Evolutionary conservation across 208 protist genomes (phyloP), one percentile per base, ranked within the genome.

Genomic region (Trypanosoma brucei): DNA sequence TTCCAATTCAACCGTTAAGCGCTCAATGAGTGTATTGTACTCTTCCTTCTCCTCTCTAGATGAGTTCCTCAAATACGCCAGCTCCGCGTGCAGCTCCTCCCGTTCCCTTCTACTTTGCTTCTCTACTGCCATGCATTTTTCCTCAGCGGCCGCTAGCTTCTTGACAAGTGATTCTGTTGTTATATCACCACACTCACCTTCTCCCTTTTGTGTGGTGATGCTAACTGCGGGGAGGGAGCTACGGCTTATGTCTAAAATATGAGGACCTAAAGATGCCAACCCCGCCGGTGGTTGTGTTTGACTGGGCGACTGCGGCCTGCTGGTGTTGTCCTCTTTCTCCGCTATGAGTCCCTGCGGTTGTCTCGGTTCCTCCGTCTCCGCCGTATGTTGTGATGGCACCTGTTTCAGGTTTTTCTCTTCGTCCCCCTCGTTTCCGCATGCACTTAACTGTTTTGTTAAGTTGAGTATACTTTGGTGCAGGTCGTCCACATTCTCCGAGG

Each of bases 1-100:
- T 60, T 92, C 86, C 33, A 92, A 55, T 49, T 92, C 86, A 2
- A 76, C 57, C 22, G 83, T 78, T 0, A 92, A 44, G 3, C 79
- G 63, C 14, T 70, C 59, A 13, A 92, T 60, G 45, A 86, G 78
- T 0, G 72, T 59, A 61, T 92, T 78, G 53, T 74, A 84, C 48
- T 92, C 86, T 9, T 79, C 65, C 4, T 84, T 59, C 53, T 82
- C 70, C 31, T 67, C 56, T 8, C 42, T 58, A 40, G 68, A 33
- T 7, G 39, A 57, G 30, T 33, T 38, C 13, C 55, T 46, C 30
- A 52, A 39, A 46, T 11, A 9, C 4, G 5, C 5, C 11, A 65
- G 14, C 33, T 78, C 65, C 11, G 54, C 37, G 34, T 48, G 39
- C 7, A 66, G 46, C 4, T 64, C 44, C 22, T 70, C 72, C 22